phyloP scores from a whole-genome alignment of 306 rosid species.

The Inga oerstediana region DNA sequence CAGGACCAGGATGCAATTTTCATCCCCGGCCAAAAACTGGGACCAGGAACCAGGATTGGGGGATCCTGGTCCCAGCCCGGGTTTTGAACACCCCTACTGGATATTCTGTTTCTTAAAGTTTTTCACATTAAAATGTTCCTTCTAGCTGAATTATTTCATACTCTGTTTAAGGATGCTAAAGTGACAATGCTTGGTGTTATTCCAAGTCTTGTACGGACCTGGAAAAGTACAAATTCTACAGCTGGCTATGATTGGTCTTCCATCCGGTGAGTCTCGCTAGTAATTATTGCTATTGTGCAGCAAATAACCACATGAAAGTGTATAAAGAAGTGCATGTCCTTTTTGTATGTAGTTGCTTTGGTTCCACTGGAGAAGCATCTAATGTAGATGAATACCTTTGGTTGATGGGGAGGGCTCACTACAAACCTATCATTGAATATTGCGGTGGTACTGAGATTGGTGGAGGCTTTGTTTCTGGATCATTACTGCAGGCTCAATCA shows the following conservation, averaged over 20 bases:
- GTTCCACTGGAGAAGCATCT: conserved; percentile 95
- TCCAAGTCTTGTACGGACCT: conserved; percentile 88
- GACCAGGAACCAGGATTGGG: too few relatives aligned
- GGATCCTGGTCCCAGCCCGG: too few relatives aligned
- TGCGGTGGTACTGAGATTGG: conserved; percentile 99
- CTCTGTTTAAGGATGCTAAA: conserved; percentile 59
- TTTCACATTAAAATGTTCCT: conserved; percentile 21
- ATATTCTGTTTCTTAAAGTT: neutral
- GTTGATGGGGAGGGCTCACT: conserved; percentile 94
- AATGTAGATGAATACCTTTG: conserved; percentile 91
- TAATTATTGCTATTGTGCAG: neutral
- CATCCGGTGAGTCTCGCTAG: conserved; percentile 66
- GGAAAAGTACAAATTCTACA: conserved; percentile 75
- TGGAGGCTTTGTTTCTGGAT: conserved; percentile 86
- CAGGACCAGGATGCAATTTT: too few relatives aligned
- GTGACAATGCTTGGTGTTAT: conserved; percentile 97
- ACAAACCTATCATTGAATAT: conserved; percentile 90
- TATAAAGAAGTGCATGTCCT: neutral
- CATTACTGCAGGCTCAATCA: conserved; percentile 86
- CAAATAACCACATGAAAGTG: neutral
- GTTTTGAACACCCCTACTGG: neutral
- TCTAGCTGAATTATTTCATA: conserved; percentile 7
- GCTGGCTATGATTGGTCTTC: conserved; percentile 86
- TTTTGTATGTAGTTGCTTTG: conserved; percentile 69
- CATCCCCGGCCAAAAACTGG: too few relatives aligned